A percentile compares a stretch with the other conserved stretches of the same genome.
phyloP scores from a whole-genome alignment of 345 rosid species.

The Salix suchowensis region DNA sequence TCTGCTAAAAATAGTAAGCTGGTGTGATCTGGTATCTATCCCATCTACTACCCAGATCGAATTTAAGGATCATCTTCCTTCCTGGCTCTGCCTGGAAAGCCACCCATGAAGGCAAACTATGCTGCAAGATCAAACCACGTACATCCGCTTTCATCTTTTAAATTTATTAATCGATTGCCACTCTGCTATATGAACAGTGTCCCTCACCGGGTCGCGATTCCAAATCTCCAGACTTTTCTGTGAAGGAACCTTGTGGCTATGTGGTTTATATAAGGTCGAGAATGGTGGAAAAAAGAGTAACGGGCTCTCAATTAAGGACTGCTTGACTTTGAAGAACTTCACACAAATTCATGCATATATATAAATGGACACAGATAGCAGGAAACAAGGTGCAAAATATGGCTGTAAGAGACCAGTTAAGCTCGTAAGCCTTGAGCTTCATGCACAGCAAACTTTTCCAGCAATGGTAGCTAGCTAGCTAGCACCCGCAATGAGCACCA shows the following conservation, averaged over 20 bases:
- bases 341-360: too few species aligned
- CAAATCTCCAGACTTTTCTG: not conserved
- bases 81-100: not conserved
- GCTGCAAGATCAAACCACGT: not conserved
- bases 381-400: not conserved
- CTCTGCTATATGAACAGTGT: not conserved
- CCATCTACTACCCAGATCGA: not conserved
- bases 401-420: not conserved
- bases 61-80: slow-evolving; percentile 9
- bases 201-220: not conserved
- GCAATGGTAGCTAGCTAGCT: not conserved
- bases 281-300: not conserved
- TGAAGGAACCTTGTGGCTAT: not conserved
- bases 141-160: not conserved
- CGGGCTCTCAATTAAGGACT: not conserved
- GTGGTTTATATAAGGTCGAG: not conserved
- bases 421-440: not conserved
- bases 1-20: not conserved
- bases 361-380: not conserved
- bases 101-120: not conserved
- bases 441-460: not conserved
- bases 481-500: not conserved
- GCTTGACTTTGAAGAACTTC: not conserved
- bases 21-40: not conserved
- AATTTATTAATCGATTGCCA: not conserved